A percentile compares a stretch with the other conserved stretches of the same genome.
Evolutionary conservation across 2,329 filamentous ascomycete species (phyloP).

Genomic region (Fusarium poae): DNA sequence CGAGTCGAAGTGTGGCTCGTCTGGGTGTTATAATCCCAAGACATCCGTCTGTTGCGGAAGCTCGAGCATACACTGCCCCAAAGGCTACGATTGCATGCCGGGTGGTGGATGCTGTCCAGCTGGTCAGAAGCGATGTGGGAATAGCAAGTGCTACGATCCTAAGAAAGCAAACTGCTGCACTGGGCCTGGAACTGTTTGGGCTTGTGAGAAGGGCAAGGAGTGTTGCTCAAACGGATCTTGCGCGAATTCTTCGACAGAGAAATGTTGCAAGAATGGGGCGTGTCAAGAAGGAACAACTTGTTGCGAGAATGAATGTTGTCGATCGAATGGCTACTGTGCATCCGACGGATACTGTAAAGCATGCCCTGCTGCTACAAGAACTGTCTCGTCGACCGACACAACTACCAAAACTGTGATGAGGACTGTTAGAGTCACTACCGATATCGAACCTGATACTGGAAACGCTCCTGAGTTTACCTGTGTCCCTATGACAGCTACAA

Average conservation of each 20-base stretch:
- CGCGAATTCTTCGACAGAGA: neutral
- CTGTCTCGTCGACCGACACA: slow-evolving; percentile 7
- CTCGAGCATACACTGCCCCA: neutral
- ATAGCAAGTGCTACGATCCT: slow-evolving; percentile 23
- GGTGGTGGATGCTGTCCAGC: slow-evolving; percentile 17
- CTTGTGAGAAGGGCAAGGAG: neutral
- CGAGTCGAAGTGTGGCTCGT: neutral
- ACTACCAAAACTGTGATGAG: slow-evolving; percentile 13
- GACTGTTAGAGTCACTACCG: slow-evolving; percentile 8
- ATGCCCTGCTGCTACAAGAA: slow-evolving; percentile 10
- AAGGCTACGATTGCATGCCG: slow-evolving; percentile 10
- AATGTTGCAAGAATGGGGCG: neutral
- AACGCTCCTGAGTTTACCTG: slow-evolving; percentile 15
- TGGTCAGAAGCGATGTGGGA: slow-evolving; percentile 11
- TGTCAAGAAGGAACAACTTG: slow-evolving; percentile 15
- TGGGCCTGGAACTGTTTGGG: neutral
- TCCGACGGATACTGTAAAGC: slow-evolving; percentile 13
- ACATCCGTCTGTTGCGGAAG: slow-evolving; percentile 4
- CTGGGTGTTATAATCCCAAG: slow-evolving; percentile 5
- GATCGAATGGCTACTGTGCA: neutral
- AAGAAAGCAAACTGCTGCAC: slow-evolving; percentile 5
- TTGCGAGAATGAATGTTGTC: slow-evolving; percentile 19
- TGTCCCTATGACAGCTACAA: slow-evolving; percentile 18
- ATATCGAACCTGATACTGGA: slow-evolving; percentile 17
- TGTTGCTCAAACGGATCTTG: slow-evolving; percentile 9